Conservation (phyloP, 805 yeast species). For the Candida lessepsii region DNA sequence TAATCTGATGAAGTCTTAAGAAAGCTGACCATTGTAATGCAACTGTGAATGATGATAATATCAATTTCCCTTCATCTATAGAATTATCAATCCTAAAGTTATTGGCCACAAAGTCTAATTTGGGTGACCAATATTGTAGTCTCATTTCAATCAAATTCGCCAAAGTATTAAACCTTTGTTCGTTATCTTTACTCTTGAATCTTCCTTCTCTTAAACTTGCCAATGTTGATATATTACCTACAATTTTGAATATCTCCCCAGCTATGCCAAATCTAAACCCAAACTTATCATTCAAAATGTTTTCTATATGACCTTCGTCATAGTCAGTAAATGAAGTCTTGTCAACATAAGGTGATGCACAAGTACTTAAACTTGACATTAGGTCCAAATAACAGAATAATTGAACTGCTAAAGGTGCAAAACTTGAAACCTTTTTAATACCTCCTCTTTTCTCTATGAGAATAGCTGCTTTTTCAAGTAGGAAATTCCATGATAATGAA, state of each 20-base stretch:
- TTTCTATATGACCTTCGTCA: slow-evolving; percentile 18
- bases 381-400: slow-evolving; percentile 29
- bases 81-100: slow-evolving; percentile 14
- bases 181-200: slow-evolving; percentile 17
- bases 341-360: slow-evolving; percentile 22
- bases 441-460: slow-evolving; percentile 24
- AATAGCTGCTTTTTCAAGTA: slow-evolving; percentile 21
- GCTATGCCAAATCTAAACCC: slow-evolving; percentile 30
- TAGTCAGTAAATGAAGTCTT: slow-evolving; percentile 9
- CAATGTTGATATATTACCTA: slow-evolving; percentile 27
- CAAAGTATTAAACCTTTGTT: slow-evolving; percentile 21
- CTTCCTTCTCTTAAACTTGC: slow-evolving; percentile 21
- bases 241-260: slow-evolving; percentile 26
- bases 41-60: slow-evolving; percentile 22
- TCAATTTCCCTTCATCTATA: slow-evolving; percentile 10
- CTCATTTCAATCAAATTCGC: slow-evolving; percentile 26
- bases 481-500: slow-evolving; percentile 24
- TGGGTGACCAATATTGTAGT: slow-evolving; percentile 26
- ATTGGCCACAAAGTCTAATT: slow-evolving; percentile 19
- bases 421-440: slow-evolving; percentile 15
- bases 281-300: slow-evolving; percentile 21
- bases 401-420: slow-evolving; percentile 23
- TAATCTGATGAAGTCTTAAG: slow-evolving; percentile 26
- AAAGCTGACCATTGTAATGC: slow-evolving; percentile 30
- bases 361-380: slow-evolving; percentile 26